phyloP scores from a whole-genome alignment of 768 basidiomycete genomes.

The Hypholoma sublateritium region DNA sequence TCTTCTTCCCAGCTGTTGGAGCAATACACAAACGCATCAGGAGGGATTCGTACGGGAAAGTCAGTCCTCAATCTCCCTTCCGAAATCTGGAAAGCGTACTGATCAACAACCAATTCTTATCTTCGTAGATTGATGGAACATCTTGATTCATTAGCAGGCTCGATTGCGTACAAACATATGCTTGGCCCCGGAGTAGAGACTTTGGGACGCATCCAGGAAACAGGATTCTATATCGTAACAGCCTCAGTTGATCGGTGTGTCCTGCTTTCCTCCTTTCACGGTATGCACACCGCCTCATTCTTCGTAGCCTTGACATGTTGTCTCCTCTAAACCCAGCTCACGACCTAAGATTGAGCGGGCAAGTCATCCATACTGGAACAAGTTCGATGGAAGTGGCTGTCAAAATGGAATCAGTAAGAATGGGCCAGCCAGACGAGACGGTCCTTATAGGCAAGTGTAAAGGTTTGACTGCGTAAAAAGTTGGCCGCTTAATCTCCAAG shows the following conservation, averaged over 20 bases:
- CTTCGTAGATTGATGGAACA: conserved; percentile 66
- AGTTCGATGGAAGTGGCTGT: conserved; percentile 88
- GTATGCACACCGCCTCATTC: background rate
- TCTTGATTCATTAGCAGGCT: conserved; percentile 82
- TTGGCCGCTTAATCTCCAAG: background rate
- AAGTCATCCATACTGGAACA: conserved; percentile 75
- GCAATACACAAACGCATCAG: conserved; percentile 68
- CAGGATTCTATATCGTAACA: conserved; percentile 81
- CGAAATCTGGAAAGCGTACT: background rate
- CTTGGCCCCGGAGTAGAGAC: conserved; percentile 61
- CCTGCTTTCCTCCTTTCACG: background rate
- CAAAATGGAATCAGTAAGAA: conserved; percentile 69
- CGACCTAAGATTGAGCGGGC: conserved; percentile 75
- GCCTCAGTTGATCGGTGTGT: conserved; percentile 75
- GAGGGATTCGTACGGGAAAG: conserved; percentile 72
- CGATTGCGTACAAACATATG: conserved; percentile 83
- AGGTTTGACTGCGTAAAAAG: background rate
- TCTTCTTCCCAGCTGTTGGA: conserved; percentile 60
- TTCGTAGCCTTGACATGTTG: conserved; percentile 65
- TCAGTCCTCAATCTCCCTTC: conserved; percentile 17
- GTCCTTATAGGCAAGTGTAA: conserved; percentile 57
- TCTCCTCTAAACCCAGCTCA: conserved; percentile 54
- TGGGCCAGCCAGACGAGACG: conserved; percentile 51
- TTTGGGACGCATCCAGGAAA: conserved; percentile 54
- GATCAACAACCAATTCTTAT: background rate